Base-by-base conservation (phyloP, 2,329 filamentous ascomycete species). In the Penicillium sp. region DNA sequence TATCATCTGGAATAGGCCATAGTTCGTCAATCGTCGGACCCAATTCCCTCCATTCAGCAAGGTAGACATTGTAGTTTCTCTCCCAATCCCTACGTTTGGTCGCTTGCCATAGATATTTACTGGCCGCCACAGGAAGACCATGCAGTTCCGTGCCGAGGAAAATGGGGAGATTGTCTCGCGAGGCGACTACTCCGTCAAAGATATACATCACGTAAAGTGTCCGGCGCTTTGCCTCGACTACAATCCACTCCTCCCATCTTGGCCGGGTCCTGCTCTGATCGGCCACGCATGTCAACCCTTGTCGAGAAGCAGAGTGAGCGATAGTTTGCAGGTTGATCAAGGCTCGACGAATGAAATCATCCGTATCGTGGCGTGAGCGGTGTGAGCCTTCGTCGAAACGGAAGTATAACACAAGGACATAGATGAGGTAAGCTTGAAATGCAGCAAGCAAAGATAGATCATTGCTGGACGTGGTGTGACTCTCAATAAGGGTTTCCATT, bases 151-250 rank as follows among this genome's bases (percentile, higher is more conserved):
- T 72, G 1, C 72, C 77, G 0, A 79, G 61, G 43, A 74, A 78
- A 0, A 69, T 74, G 0, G 74, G 70, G 1, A 76, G 53, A 0
- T 68, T 69, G 11, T 78, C 70, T 13, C 72, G 66, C 0, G 69
- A 56, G 0, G 69, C 69, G 1, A 79, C 66, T 0, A 78, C 58
- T 43, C 72, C 77, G 50, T 80, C 77, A 37, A 80, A 73, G 7
- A 80, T 63, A 46, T 79, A 80, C 71, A 79, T 76, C 1, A 70
- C 68, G 49, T 69, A 79, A 0, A 81, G 46, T 0, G 75, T 74
- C 11, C 78, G 67, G 4, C 77, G 66, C 48, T 78, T 80, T 0
- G 77, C 70, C 48, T 78, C 76, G 0, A 74, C 70, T 0, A 76
- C 59, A 3, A 79, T 72, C 78, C 78, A 81, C 3, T 67, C 62